Conservation (phyloP, 2,329 filamentous ascomycete species). For the Orbilia blumenaviensis region DNA sequence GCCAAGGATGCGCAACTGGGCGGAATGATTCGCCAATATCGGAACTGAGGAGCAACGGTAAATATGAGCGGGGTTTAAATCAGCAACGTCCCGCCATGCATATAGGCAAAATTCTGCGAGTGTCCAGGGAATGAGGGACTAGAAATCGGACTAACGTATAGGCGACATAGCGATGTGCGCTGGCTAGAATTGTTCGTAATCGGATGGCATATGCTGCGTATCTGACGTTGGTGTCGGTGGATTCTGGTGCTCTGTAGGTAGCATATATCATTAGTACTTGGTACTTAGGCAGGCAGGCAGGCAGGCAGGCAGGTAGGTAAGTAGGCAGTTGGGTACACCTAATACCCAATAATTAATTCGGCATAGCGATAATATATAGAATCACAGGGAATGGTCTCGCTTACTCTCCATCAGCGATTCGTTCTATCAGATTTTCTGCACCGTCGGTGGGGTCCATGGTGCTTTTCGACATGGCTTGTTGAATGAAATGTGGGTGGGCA, state of each 20-base stretch:
- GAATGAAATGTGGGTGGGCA: too few species aligned
- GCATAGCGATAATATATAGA: background rate
- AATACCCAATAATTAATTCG: too few species aligned
- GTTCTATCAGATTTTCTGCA: slow-evolving; percentile 27
- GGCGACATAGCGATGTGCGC: slow-evolving; percentile 93
- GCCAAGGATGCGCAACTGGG: slow-evolving; percentile 83
- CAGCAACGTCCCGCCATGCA: background rate
- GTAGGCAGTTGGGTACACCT: too few species aligned
- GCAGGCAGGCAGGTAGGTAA: too few species aligned
- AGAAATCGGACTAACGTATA: slow-evolving; percentile 65
- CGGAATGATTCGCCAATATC: slow-evolving; percentile 91
- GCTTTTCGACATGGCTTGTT: slow-evolving; percentile 11
- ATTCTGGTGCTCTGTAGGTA: slow-evolving; percentile 64
- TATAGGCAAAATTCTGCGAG: background rate
- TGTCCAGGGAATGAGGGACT: background rate
- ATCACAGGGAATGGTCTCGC: background rate
- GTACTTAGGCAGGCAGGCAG: too few species aligned
- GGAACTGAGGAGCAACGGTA: slow-evolving; percentile 24
- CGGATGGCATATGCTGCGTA: slow-evolving; percentile 93
- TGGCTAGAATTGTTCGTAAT: slow-evolving; percentile 83
- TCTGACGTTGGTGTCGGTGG: slow-evolving; percentile 83
- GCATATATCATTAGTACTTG: too few species aligned
- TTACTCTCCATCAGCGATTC: slow-evolving; percentile 49
- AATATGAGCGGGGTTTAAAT: background rate
- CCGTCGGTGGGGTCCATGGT: background rate